Base-by-base conservation (phyloP, 2,329 filamentous ascomycete species). In the Onygenales sp. region DNA sequence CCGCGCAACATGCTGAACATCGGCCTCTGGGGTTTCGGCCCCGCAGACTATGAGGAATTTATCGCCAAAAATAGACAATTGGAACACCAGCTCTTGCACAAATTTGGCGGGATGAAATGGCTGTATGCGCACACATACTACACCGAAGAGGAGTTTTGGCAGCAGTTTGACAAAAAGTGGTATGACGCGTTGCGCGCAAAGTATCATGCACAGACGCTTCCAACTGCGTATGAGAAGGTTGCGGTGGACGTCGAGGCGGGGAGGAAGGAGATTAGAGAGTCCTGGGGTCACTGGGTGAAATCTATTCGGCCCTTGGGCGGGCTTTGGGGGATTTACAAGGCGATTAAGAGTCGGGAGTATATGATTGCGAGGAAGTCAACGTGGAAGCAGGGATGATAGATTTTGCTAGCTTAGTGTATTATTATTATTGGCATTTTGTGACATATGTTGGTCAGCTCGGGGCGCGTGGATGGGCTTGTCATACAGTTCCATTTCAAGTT, bases 41-140 rank as follows among this genome's bases (percentile, higher is more conserved):
- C 85, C 2, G 66, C 73, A 2, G 62, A 70, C 52, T 71, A 71
- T 38, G 67, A 70, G 1, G 75, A 76, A n/a, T 91, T 91, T 62
- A 75, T 91, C 2, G 66, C 70, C 41, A 80, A 81, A 60, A 94
- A 94, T 69, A 79, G 85, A 35, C 77, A 76, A 43, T 76, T 94
- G 17, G 89, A 94, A 71, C 71, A 74, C 17, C 85, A 64, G 79
- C 91, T 47, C 3, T 33, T 47, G 10, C 3, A 74, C 75, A 47
- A 76, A 82, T 58, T 78, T 93, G 1, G 84, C 46, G 89, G 89
- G 2, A 81, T 86, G 74, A 94, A 94, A 73, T 93, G 88, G 86
- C 74, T 94, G 10, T 94, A 95, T 68, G 88, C 89, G 2, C 86
- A 92, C 63, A 86, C 87, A 0, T 94, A 90, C 72, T 93, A 93